Percentiles rank a stretch among this genome's conserved stretches.
Evolutionary conservation across 768 basidiomycete species (phyloP).

Genomic region (Serendipita indica): DNA sequence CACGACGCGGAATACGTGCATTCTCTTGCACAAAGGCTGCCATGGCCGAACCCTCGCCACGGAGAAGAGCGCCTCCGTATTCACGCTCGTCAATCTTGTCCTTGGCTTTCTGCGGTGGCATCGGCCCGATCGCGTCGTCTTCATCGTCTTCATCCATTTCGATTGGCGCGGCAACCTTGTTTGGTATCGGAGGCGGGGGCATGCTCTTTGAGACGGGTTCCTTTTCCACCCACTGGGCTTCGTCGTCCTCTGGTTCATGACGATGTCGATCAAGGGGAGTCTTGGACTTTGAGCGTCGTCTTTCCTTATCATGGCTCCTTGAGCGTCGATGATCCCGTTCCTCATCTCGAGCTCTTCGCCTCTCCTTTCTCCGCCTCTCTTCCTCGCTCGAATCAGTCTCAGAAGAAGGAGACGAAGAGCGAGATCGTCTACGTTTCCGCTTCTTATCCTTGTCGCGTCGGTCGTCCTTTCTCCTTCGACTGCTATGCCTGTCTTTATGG

Average conservation of each 20-base stretch:
- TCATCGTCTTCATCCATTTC: slow-evolving; percentile 22
- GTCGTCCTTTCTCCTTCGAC: slow-evolving; percentile 17
- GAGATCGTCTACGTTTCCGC: slow-evolving; percentile 16
- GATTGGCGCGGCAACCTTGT: slow-evolving; percentile 14
- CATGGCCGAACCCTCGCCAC: slow-evolving; percentile 96
- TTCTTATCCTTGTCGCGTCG: slow-evolving; percentile 14
- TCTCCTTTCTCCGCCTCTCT: slow-evolving; percentile 11
- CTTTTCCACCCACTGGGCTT: slow-evolving; percentile 60
- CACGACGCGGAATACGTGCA: slow-evolving; percentile 88
- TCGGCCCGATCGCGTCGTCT: slow-evolving; percentile 67
- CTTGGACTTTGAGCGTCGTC: slow-evolving; percentile 12
- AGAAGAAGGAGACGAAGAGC: not conserved
- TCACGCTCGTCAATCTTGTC: slow-evolving; percentile 61
- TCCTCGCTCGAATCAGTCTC: slow-evolving; percentile 4
- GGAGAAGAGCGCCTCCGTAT: slow-evolving; percentile 78
- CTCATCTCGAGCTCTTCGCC: slow-evolving; percentile 14
- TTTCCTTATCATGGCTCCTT: slow-evolving; percentile 13
- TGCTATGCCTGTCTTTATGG: slow-evolving; percentile 10
- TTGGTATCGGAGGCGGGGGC: slow-evolving; percentile 14
- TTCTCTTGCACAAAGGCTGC: slow-evolving; percentile 77
- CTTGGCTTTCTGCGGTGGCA: slow-evolving; percentile 35
- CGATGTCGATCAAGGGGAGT: slow-evolving; percentile 15
- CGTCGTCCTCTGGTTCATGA: slow-evolving; percentile 22
- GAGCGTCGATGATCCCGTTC: slow-evolving; percentile 18
- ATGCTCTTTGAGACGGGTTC: slow-evolving; percentile 20